Evolutionary conservation across 306 rosid genomes (phyloP).

Genomic region (Hippophae tibetana): DNA sequence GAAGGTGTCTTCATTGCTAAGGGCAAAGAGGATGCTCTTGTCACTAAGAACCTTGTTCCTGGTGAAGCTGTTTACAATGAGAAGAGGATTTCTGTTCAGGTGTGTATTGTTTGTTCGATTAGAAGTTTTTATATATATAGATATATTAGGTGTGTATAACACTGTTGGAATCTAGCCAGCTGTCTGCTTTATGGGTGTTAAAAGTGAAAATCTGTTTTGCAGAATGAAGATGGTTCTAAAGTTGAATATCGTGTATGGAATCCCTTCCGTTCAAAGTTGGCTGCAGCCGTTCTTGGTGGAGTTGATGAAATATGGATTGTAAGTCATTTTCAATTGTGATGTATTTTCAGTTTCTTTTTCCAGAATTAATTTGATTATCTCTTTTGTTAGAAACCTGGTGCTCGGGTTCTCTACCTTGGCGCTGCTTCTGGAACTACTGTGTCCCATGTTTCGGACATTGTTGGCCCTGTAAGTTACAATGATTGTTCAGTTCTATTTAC

Average conservation of each 20-base stretch:
- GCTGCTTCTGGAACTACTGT: constrained; percentile 99
- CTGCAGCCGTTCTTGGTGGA: constrained; percentile 87
- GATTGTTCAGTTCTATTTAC: neutral
- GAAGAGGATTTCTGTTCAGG: constrained; percentile 81
- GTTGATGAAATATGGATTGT: constrained; percentile 83
- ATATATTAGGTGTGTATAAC: too few species aligned
- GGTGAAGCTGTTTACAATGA: constrained; percentile 92
- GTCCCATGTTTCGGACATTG: constrained; percentile 88
- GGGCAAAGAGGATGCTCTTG: constrained; percentile 92
- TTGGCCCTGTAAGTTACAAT: constrained; percentile 66
- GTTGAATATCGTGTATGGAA: constrained; percentile 86
- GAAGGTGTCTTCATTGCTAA: constrained; percentile 79
- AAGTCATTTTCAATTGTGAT: neutral
- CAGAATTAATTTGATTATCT: too few species aligned
- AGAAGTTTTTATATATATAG: too few species aligned
- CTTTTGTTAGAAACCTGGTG: constrained; percentile 56
- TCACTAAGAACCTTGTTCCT: constrained; percentile 74
- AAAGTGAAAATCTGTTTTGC: neutral
- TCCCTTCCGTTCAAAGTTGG: constrained; percentile 91
- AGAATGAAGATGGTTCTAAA: constrained; percentile 79
- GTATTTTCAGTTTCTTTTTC: neutral
- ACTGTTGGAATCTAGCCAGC: too few species aligned
- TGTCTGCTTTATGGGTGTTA: too few species aligned
- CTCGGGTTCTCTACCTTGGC: constrained; percentile 73
- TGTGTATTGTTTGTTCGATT: neutral